Base-by-base conservation (phyloP, 2,329 filamentous ascomycete genomes). In the Penicillium thymicola region DNA sequence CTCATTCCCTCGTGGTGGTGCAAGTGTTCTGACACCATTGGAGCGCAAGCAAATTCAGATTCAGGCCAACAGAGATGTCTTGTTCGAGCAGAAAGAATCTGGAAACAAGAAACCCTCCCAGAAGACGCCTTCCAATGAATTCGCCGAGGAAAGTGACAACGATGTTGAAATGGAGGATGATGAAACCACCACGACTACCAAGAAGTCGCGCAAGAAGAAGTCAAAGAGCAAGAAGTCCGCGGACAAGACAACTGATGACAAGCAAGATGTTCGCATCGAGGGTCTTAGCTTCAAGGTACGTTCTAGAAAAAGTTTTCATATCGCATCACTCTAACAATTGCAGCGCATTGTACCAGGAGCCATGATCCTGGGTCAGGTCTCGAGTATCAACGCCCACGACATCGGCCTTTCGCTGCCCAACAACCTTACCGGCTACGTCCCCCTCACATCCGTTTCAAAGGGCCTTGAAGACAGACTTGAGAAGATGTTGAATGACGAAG, bases 11-110 rank as follows among this genome's bases (percentile, higher is more conserved):
- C 86, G 94, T 81, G 94, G 94, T 54, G 95, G 94, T 42, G 93
- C 86, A 51, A 95, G 90, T 70, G 82, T 96, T 51, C 79, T 99
- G 71, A 97, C 94, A 2, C 92, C 94, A 21, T 80, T 99, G 50
- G 94, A 99, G 74, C 89, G 95, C 72, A 97, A 96, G 78, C 91
- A 97, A 75, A 97, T 99, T 61, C 89, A 94, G 68, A 88, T 95
- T 57, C 89, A 97, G 75, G 94, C 94, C 44, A 94, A 89, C 70
- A 87, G 89, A 66, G 94, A 99, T 79, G 94, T 92, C 40, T 79
- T 95, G 38, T 94, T 93, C 71, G 94, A 97, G 75, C 88, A 95
- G 66, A 83, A 88, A 64, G 49, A 42, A 51, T 34, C 16, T 36
- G 84, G 84, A 46, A 76, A 79, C 49, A 80, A 81, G 55, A 75